Conservation (phyloP, 176 grass and related monocot genomes). For the Zoysia pacifica region DNA sequence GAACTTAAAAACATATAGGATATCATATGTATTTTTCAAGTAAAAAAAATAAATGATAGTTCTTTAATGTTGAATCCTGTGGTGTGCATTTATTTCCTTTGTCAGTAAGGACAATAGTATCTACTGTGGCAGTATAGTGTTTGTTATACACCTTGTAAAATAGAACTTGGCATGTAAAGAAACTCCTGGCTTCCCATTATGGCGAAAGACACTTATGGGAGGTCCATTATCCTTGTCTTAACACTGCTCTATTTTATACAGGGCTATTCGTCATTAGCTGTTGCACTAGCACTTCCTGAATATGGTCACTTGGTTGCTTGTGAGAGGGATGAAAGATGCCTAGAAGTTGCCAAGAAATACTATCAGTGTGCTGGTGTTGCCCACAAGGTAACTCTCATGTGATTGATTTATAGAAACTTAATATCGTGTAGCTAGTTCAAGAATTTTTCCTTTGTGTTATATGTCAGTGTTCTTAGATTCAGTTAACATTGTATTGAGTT, state of each 20-base stretch:
- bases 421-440: neutral
- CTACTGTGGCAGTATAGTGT: neutral
- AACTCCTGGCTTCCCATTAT: neutral
- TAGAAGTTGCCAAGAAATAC: constrained; percentile 88
- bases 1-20: neutral
- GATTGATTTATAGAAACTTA: constrained; percentile 11
- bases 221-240: neutral
- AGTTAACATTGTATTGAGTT: constrained; percentile 8
- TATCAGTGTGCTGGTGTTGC: constrained; percentile 75
- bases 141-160: neutral
- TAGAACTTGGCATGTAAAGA: neutral
- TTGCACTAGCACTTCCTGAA: constrained; percentile 86
- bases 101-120: neutral
- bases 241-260: constrained; percentile 24
- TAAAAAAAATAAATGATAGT: neutral
- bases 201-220: neutral
- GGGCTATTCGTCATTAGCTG: constrained; percentile 94
- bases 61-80: neutral
- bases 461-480: constrained; percentile 1
- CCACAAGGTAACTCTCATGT: constrained; percentile 61
- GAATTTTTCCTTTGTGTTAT: neutral
- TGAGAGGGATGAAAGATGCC: constrained; percentile 79
- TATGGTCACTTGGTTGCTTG: constrained; percentile 88
- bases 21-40: neutral
- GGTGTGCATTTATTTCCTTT: neutral